These are phyloP conservation scores for Cicer bijugum DNA, from an alignment of 306 rosid genomes.

Conservation along the genomic window DNA sequence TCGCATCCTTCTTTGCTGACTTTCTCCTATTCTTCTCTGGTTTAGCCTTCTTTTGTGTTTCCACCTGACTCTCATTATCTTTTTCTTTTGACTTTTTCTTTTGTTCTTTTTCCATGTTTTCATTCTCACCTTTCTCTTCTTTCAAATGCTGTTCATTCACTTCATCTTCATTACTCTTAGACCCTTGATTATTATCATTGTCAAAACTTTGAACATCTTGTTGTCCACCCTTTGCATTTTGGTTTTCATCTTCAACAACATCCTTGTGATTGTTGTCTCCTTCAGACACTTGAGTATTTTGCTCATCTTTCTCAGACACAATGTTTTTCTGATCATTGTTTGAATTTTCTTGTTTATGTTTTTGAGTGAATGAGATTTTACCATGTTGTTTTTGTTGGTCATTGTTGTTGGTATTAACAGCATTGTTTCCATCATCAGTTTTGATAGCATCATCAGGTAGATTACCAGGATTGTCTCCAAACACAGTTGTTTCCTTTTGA, in stretches of 20 bases:
- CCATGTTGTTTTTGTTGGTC: conserved; percentile 40
- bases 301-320: conserved; percentile 44
- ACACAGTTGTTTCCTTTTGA: conserved; percentile 39
- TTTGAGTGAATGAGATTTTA: conserved; percentile 43
- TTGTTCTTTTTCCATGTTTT: conserved; percentile 21
- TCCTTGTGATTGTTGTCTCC: conserved; percentile 4
- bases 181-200: conserved; percentile 5
- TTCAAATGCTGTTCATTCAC: conserved; percentile 45
- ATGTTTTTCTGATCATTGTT: conserved; percentile 43
- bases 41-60: conserved; percentile 21
- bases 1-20: conserved; percentile 41
- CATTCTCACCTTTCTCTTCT: conserved; percentile 48
- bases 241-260: conserved; percentile 28
- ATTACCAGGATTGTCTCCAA: conserved; percentile 74
- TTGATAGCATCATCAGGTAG: conserved; percentile 81
- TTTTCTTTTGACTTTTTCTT: conserved; percentile 21
- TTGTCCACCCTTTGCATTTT: conserved; percentile 26
- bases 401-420: not conserved
- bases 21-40: conserved; percentile 31
- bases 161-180: conserved; percentile 43
- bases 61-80: conserved; percentile 34
- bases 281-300: conserved; percentile 25
- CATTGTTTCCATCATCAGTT: conserved; percentile 47
- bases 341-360: conserved; percentile 33
- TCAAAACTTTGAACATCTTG: conserved; percentile 39